Base-by-base conservation (phyloP, 257 asterid species). In the Ocimum tenuiflorum region DNA sequence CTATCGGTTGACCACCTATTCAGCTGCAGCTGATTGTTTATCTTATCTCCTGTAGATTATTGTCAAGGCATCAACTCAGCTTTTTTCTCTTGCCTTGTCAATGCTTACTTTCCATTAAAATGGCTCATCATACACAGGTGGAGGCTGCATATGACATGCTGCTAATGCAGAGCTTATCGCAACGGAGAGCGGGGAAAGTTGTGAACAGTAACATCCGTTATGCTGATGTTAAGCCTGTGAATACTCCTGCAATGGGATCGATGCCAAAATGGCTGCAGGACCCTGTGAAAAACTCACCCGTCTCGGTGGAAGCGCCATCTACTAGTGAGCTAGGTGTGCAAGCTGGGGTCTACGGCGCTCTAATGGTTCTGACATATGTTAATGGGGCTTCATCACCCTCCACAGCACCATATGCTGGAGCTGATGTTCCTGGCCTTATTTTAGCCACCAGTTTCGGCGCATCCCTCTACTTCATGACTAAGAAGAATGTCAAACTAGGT, bases 101-200 rank as follows among this genome's bases (percentile, higher is more conserved):
- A 23, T 46, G 27, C 39, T 60, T 60, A 52, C 41, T 47, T 63
- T 62, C 54, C 55, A 68, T 69, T 69, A 52, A 76, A 63, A 57
- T 76, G 65, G 67, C 53, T 59, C 31, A 63, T 38, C 23, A 6
- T 70, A 3, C 59, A 20, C 84, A 94, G 99, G 97, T 82, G 14
- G 97, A 90, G 78, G 96, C 97, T 78, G 99, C 97, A 61, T 91
- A 94, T 71, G 99, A 94, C 76, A 91, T 79, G 94, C 88, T 94
- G 79, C 86, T 94, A 38, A 83, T 88, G 97, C 89, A 91, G 80
- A 88, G 95, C 76, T 80, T 94, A 73, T 83, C 95, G 22, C 96
- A 83, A 72, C 70, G 99, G 65, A 82, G 96, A 75, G 80, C 95
- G 1, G 97, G 99, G 65, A 94, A 86, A 82, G 96, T 91, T 70